phyloP scores from a whole-genome alignment of 2,329 filamentous ascomycete genomes.

The Acrocalymma vagum region DNA sequence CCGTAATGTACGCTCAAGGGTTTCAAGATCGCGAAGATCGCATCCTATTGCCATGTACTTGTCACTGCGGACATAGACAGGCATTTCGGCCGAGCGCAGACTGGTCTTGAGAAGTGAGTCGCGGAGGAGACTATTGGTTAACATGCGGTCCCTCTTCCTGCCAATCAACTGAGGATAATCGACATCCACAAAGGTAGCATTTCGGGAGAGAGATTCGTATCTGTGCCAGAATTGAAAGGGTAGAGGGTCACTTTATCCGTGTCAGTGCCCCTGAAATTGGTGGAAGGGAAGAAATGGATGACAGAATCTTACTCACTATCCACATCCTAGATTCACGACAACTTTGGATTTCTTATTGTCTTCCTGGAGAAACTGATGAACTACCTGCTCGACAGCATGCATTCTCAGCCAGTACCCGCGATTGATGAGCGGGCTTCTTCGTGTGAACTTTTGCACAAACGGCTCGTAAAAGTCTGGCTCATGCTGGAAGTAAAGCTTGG shows the following conservation, averaged over 20 bases:
- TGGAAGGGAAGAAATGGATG: background rate
- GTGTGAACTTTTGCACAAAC: constrained; percentile 85
- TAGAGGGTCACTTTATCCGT: constrained; percentile 74
- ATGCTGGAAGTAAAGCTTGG: constrained; percentile 79
- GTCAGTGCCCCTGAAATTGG: constrained; percentile 19
- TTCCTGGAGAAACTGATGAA: constrained; percentile 75
- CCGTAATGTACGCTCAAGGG: constrained; percentile 67
- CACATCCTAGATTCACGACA: constrained; percentile 86
- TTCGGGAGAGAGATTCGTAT: constrained; percentile 66
- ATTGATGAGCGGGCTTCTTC: constrained; percentile 88
- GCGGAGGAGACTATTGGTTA: constrained; percentile 58
- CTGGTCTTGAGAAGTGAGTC: constrained; percentile 40
- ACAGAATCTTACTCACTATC: constrained; percentile 72
- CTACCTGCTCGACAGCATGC: constrained; percentile 78
- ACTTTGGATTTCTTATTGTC: constrained; percentile 69
- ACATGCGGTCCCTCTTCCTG: constrained; percentile 75
- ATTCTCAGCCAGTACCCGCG: constrained; percentile 88
- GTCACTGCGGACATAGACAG: constrained; percentile 59
- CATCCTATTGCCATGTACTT: constrained; percentile 83
- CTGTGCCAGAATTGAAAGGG: constrained; percentile 82
- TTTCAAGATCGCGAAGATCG: constrained; percentile 74
- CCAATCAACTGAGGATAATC: constrained; percentile 84
- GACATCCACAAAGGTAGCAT: constrained; percentile 79
- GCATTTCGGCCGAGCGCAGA: constrained; percentile 33
- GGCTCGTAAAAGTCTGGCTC: constrained; percentile 86